phyloP scores from a whole-genome alignment of 106 monocot species.

The Acanthochlamys bracteata region DNA sequence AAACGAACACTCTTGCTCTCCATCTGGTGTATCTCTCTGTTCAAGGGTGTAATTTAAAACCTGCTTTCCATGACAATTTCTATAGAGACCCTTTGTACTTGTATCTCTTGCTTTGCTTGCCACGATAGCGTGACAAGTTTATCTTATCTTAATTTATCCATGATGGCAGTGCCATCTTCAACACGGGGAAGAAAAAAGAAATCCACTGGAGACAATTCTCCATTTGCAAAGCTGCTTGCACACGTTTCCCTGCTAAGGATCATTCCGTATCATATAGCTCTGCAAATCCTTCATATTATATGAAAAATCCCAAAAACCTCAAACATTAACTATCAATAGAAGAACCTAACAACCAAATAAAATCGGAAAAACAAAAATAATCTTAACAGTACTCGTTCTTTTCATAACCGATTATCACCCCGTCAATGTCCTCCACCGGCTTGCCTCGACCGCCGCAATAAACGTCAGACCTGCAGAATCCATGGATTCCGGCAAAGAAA shows the following conservation, averaged over 20 bases:
- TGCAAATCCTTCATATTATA: conserved; percentile 94
- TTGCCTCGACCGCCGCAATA: conserved; percentile 34
- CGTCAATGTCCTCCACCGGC: conserved; percentile 26
- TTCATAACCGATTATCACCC: conserved; percentile 24
- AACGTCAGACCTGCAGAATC: conserved; percentile 28
- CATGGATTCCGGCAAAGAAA: conserved; percentile 7
- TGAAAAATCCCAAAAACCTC: conserved; percentile 10
- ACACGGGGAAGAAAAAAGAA: too few species aligned
- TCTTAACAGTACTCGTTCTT: conserved; percentile 39
- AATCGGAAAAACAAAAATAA: not conserved
- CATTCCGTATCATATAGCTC: conserved; percentile 75
- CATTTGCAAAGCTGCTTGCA: conserved; percentile 97
- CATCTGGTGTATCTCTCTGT: too few species aligned
- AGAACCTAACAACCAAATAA: not conserved
- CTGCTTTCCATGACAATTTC: too few species aligned
- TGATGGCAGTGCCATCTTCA: too few species aligned
- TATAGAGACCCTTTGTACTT: too few species aligned
- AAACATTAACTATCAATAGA: not conserved
- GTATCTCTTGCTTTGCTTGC: too few species aligned
- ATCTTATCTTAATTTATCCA: too few species aligned
- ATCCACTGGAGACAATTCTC: conserved; percentile 64
- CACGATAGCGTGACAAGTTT: too few species aligned
- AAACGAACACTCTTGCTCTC: too few species aligned
- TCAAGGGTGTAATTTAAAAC: too few species aligned
- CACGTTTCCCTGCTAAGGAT: conserved; percentile 52